phyloP scores from a whole-genome alignment of 2,329 filamentous ascomycete species.

The Arthroderma sp. region DNA sequence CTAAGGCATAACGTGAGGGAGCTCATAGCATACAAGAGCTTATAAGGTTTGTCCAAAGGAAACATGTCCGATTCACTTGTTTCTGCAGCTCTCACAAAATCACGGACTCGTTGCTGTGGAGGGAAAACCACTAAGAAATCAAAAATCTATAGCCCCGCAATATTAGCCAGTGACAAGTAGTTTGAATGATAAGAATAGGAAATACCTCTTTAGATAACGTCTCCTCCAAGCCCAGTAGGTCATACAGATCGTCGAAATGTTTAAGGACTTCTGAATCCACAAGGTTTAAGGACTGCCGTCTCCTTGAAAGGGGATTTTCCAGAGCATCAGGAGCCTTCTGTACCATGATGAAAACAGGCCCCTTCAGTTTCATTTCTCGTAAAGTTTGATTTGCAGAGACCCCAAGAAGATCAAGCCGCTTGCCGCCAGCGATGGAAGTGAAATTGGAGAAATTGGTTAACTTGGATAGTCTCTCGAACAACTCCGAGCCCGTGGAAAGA shows the following conservation, averaged over 20 bases:
- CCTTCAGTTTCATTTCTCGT: conserved; percentile 49
- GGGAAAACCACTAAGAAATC: conserved; percentile 58
- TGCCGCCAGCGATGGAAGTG: conserved; percentile 57
- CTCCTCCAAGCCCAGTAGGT: conserved; percentile 62
- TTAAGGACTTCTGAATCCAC: conserved; percentile 68
- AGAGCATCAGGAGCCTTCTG: conserved; percentile 41
- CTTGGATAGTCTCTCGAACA: conserved; percentile 53
- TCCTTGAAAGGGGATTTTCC: conserved; percentile 17
- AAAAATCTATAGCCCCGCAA: conserved; percentile 41
- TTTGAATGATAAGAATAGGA: background rate
- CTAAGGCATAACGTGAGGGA: conserved; percentile 51
- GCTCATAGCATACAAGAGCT: conserved; percentile 58
- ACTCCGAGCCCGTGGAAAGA: conserved; percentile 55
- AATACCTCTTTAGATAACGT: conserved; percentile 52
- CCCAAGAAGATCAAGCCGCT: conserved; percentile 45
- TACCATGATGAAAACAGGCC: conserved; percentile 53
- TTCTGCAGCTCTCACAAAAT: conserved; percentile 42
- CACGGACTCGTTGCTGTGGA: conserved; percentile 48
- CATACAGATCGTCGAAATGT: conserved; percentile 75
- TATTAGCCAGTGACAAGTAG: too few relatives aligned
- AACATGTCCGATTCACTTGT: conserved; percentile 51
- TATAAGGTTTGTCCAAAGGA: conserved; percentile 55
- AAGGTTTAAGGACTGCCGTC: conserved; percentile 40
- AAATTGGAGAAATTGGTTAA: conserved; percentile 66
- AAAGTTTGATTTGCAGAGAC: conserved; percentile 49